Base-by-base conservation (phyloP, 192 early-diverging fungal species). In the Chytriomyces sp. region DNA sequence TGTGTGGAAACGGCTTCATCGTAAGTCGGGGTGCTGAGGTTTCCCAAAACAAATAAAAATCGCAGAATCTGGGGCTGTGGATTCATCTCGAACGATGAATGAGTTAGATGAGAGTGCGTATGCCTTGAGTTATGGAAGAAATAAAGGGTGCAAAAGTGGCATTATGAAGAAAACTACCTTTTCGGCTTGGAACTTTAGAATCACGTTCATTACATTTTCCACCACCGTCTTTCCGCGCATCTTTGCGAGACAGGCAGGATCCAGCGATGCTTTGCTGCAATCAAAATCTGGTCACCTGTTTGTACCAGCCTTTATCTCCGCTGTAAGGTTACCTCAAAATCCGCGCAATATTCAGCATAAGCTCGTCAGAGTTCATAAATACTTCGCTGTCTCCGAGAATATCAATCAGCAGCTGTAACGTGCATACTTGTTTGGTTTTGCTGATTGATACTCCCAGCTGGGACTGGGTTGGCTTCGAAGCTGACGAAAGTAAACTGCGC, bases 31-130 rank as follows among this genome's bases (percentile, higher is more conserved):
- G 76, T 69, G 44, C 80, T 86, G 64, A 86, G 11, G 57, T 83
- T 86, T 7, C 82, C 85, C 18, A 86, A 72, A 44, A 84, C 75
- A 69, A 86, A 86, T 18, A 75, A 69, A n/a, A 84, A 9, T 3
- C 85, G 82, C 23, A 79, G 45, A 18, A 86, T 61, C 13, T 81
- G 64, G 23, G 85, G 72, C 85, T 86, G 82, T 46, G 73, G 75
- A 8, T 61, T 23, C 20, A n/a, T 24, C 9, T 11, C 18, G 18
- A 45, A 11, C 26, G 28, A 68, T 70, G 60, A 67, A 44, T 73
- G 61, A 62, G 18, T 11, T 35, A 35, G 35, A 35, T 35, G 35
- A 35, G 35, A 35, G 35, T 35, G 35, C 35, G 35, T 35, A 35
- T 2, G 35, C 35, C 35, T 35, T 35, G 35, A 35, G 28, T 35